Base-by-base conservation (phyloP, 140 eudicot species). In the Erigeron philadelphicus region DNA sequence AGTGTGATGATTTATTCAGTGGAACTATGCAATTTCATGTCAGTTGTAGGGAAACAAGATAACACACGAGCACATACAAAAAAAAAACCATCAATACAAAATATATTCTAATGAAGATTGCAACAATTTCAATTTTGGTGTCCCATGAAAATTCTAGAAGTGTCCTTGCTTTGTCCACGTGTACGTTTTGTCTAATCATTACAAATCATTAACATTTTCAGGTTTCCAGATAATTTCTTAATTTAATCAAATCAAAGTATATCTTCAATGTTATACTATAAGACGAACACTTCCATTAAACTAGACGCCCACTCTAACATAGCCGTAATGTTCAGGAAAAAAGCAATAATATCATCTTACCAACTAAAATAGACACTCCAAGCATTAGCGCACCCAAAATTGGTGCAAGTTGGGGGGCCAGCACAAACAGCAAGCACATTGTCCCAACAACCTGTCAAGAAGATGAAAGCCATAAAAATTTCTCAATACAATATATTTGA, bases 341-440 rank as follows among this genome's bases (percentile, higher is more conserved):
- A 78, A 72, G 64, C 42, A 50, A 65, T 45, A 73, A 40, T 7
- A 60, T 60, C 23, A 52, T 60, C 69, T 78, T 83, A 92, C 98
- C 98, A 68, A 84, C 95, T 81, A 81, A 80, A 66, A 69, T 63
- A 67, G 98, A 92, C 59, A 88, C 95, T 0, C 78, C 70, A 75
- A 92, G 93, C 93, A 86, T 86, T 57, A 92, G 90, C 42, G 81
- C 65, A 55, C 85, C 96, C 68, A 92, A 64, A 64, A 92, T 79
- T 15, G 98, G 98, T 61, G 96, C 98, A 74, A 92, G 95, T 79
- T 84, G 93, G 35, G 90, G 90, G 41, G 98, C 90, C 40, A 92
- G 86, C 76, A 80, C 85, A 79, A 84, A 92, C 66, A 92, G 86
- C 64, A 92, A 76, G 82, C 84, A 83, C 66, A 88, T 77, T 58